Percentiles rank a stretch among this genome's conserved stretches.
These are phyloP conservation scores for Trichoderma koningii DNA, from an alignment of 2,329 filamentous ascomycete genomes.

Conservation along the genomic window DNA sequence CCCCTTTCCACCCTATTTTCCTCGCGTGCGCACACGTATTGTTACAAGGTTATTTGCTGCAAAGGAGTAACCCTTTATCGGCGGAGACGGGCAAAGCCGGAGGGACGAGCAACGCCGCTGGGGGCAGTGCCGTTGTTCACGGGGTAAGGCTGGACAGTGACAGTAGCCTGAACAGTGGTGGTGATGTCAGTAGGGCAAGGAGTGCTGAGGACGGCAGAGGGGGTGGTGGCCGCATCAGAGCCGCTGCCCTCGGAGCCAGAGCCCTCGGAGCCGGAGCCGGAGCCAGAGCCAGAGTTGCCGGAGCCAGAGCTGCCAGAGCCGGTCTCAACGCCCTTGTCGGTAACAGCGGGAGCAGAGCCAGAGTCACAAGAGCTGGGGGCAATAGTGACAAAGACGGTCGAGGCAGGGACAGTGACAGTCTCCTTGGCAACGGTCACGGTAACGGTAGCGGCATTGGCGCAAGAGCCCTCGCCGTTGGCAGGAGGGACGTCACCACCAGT, in stretches of 20 bases:
- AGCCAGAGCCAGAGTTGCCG: slow-evolving; percentile 17
- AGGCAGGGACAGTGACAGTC: slow-evolving; percentile 37
- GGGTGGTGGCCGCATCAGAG: slow-evolving; percentile 28
- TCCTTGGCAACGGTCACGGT: slow-evolving; percentile 35
- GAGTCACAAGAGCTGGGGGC: slow-evolving; percentile 28
- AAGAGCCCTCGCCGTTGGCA: slow-evolving; percentile 21
- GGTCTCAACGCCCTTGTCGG: slow-evolving; percentile 28
- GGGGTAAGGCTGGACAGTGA: slow-evolving; percentile 48
- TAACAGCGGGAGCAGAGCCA: slow-evolving; percentile 32
- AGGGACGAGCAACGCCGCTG: slow-evolving; percentile 25
- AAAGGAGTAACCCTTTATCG: slow-evolving; percentile 33
- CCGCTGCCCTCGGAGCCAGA: slow-evolving; percentile 27
- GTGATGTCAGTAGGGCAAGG: slow-evolving; percentile 24
- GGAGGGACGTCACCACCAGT: slow-evolving; percentile 3
- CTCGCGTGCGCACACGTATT: background rate
- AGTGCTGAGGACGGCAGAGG: slow-evolving; percentile 32
- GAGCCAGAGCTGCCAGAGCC: background rate
- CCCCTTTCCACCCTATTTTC: background rate
- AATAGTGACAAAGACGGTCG: slow-evolving; percentile 44
- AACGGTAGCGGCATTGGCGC: slow-evolving; percentile 31
- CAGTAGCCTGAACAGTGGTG: slow-evolving; percentile 37
- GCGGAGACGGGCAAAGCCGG: slow-evolving; percentile 41
- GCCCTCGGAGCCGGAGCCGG: background rate
- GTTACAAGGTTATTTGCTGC: slow-evolving; percentile 3
- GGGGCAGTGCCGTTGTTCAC: slow-evolving; percentile 41